A percentile compares a stretch with the other conserved stretches of the same genome.
Conservation (phyloP, 495 filamentous ascomycete species). For the Chaetomium fimeti region DNA sequence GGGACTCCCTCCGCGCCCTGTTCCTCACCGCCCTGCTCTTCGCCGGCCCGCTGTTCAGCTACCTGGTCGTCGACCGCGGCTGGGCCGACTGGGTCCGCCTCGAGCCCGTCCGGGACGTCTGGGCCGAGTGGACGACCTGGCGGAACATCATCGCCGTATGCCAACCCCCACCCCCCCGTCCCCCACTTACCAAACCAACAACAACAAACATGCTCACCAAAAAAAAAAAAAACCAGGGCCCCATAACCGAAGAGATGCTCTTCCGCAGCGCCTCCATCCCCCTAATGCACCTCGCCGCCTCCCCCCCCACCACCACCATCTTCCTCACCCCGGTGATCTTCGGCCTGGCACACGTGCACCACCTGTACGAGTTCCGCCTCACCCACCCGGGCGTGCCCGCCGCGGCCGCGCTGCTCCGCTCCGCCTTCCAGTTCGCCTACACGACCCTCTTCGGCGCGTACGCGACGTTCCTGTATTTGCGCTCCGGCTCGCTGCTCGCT, state of each 20-base stretch:
- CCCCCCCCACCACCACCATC: conserved; percentile 58
- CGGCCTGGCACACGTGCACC: conserved; percentile 91
- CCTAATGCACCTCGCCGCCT: conserved; percentile 72
- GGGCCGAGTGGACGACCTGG: conserved; percentile 52
- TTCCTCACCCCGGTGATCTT: conserved; percentile 87
- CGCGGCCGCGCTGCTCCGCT: conserved; percentile 60
- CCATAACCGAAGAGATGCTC: conserved; percentile 87
- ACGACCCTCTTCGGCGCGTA: conserved; percentile 92
- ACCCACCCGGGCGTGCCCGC: conserved; percentile 69
- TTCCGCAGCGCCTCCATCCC: conserved; percentile 85
- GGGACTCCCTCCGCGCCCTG: conserved; percentile 58
- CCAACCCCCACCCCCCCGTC: conserved; percentile 12
- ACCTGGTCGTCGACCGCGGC: conserved; percentile 64
- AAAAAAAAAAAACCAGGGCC: conserved; percentile 61
- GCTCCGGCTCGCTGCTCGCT: conserved; percentile 75
- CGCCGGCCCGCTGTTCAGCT: conserved; percentile 77
- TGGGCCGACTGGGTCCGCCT: conserved; percentile 64
- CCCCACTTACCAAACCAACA: neutral
- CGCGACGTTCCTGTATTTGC: conserved; percentile 84
- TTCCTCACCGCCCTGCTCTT: conserved; percentile 78
- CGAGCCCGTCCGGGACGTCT: conserved; percentile 33
- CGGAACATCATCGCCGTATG: conserved; percentile 56
- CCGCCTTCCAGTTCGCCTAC: conserved; percentile 83
- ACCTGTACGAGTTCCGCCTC: conserved; percentile 90
- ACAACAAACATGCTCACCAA: neutral